Evolutionary conservation across 2,329 filamentous ascomycete species (phyloP).

Genomic region (Aaosphaeria arxii): DNA sequence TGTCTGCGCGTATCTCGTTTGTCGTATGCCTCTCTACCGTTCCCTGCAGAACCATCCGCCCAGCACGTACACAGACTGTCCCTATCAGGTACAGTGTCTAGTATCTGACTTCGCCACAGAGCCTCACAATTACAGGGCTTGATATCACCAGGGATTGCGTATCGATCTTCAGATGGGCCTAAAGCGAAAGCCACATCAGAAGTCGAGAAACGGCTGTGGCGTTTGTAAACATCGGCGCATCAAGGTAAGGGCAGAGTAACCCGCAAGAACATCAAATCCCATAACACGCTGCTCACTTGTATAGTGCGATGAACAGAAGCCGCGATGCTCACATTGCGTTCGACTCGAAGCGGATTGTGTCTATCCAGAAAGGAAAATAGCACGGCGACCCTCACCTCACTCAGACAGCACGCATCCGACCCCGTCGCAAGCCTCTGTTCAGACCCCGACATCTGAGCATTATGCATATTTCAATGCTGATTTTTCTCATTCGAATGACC

Average conservation of each 20-base stretch:
- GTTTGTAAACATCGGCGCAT: slow-evolving; percentile 19
- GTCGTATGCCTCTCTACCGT: no score
- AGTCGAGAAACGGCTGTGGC: slow-evolving; percentile 14
- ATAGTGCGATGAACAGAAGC: slow-evolving; percentile 15
- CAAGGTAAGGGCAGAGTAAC: slow-evolving; percentile 8
- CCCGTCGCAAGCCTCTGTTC: background rate
- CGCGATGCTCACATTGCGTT: slow-evolving; percentile 10
- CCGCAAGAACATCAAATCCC: background rate
- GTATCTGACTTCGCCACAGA: no score
- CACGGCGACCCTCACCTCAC: background rate
- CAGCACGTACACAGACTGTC: no score
- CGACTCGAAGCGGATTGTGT: slow-evolving; percentile 7
- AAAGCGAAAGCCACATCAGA: slow-evolving; percentile 13
- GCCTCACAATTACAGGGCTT: no score
- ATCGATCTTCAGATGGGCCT: background rate
- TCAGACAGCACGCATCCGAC: slow-evolving; percentile 1
- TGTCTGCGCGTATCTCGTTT: no score
- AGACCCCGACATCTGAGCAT: background rate
- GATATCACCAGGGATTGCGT: no score
- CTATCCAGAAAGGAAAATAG: slow-evolving; percentile 3
- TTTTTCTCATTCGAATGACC: background rate
- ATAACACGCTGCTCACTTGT: background rate
- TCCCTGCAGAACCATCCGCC: no score
- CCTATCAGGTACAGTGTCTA: no score
- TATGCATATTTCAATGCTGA: slow-evolving; percentile 1